A percentile compares a stretch with the other conserved stretches of the same genome.
These are phyloP conservation scores for Myxozyma neglecta DNA, from an alignment of 805 yeast genomes.

Conservation along the genomic window DNA sequence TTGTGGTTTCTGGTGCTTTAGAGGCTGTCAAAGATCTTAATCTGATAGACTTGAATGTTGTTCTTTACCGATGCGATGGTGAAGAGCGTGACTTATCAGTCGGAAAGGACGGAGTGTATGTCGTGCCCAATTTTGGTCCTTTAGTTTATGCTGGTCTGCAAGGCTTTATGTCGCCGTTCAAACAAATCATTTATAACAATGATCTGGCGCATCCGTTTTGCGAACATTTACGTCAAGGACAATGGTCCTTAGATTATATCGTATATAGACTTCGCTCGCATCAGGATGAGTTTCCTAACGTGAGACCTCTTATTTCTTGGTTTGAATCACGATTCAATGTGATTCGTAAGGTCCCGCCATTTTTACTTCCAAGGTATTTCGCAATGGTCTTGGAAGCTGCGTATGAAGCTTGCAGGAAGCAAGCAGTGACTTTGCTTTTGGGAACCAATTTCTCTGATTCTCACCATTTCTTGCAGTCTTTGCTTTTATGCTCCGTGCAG, in stretches of 20 bases:
- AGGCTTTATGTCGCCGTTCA: slow-evolving; percentile 81
- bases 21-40: slow-evolving; percentile 64
- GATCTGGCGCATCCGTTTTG: slow-evolving; percentile 83
- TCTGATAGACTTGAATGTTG: slow-evolving; percentile 69
- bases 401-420: slow-evolving; percentile 74
- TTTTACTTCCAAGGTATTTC: slow-evolving; percentile 82
- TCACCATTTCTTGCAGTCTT: slow-evolving; percentile 72
- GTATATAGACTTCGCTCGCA: slow-evolving; percentile 62
- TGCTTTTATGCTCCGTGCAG: slow-evolving; percentile 81
- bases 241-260: slow-evolving; percentile 85
- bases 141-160: slow-evolving; percentile 87
- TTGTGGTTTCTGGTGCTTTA: slow-evolving; percentile 64
- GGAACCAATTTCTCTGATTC: slow-evolving; percentile 51
- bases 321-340: slow-evolving; percentile 61
- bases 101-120: slow-evolving; percentile 72
- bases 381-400: slow-evolving; percentile 78
- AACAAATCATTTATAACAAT: slow-evolving; percentile 61
- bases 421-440: slow-evolving; percentile 57
- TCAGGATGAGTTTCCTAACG: slow-evolving; percentile 47
- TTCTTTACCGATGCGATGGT: slow-evolving; percentile 74
- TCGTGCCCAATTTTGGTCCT: slow-evolving; percentile 69
- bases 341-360: slow-evolving; percentile 69
- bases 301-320: slow-evolving; percentile 67
- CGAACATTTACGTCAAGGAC: slow-evolving; percentile 74
- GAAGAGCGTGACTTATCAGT: slow-evolving; percentile 83